Evolutionary conservation across 768 basidiomycete genomes (phyloP).

Genomic region (Pisolithus tinctorius): DNA sequence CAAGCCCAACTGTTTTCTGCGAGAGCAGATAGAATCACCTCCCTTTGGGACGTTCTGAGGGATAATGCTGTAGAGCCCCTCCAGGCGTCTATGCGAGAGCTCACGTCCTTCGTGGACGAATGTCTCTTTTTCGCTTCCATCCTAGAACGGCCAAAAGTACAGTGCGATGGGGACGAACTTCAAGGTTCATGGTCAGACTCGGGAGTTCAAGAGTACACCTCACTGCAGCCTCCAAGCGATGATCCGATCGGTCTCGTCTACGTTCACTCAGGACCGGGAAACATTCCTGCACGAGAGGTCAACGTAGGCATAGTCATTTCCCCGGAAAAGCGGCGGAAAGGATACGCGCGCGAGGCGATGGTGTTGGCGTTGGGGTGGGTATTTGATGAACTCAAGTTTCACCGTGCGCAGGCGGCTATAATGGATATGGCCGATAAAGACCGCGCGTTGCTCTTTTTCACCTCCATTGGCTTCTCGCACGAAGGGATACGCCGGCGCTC

Average conservation of each 20-base stretch:
- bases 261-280: constrained; percentile 15
- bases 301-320: constrained; percentile 50
- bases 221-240: background rate
- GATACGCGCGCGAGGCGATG: constrained; percentile 43
- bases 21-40: background rate
- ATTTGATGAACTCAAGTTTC: constrained; percentile 32
- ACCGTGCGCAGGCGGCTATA: constrained; percentile 34
- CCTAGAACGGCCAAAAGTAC: background rate
- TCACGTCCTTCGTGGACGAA: constrained; percentile 22
- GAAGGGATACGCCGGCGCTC: constrained; percentile 59
- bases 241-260: constrained; percentile 21
- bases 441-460: constrained; percentile 41
- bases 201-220: too few relatives aligned
- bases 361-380: constrained; percentile 39
- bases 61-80: constrained; percentile 20
- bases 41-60: constrained; percentile 19
- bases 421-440: constrained; percentile 40
- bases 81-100: constrained; percentile 17
- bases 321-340: constrained; percentile 29
- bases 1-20: background rate
- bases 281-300: constrained; percentile 33
- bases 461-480: constrained; percentile 44
- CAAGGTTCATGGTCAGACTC: background rate
- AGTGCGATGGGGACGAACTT: background rate
- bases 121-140: constrained; percentile 25